Base-by-base conservation (phyloP, 768 basidiomycete species). In the Heimioporus sp. region DNA sequence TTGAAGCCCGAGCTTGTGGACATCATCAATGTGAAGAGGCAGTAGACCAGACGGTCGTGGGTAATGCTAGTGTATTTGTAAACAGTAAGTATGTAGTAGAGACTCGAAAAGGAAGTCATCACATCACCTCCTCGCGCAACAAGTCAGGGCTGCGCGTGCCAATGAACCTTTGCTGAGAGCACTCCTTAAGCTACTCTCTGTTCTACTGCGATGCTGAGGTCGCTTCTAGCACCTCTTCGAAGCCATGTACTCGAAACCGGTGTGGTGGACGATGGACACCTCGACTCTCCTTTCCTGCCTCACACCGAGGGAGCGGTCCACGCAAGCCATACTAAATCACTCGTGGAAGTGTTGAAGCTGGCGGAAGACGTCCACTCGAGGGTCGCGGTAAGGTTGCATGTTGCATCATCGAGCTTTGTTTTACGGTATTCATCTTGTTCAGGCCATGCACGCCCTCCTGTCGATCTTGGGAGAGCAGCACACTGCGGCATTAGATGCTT, bases 1-100 rank as follows among this genome's bases (percentile, higher is more conserved):
- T 81, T 99, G 72, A 99, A 98, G 76, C 94, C 95, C 37, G 95
- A 98, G 72, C 97, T 98, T 63, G 83, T 89, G 43, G 77, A 95
- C 54, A 96, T 97, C 66, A 83, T 95, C 79, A 95, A 94, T 63
- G 77, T 79, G 35, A 85, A 70, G 59, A 73, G 64, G 58, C 17
- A 57, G 32, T 68, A 53, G 53, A 31, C 13, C 49, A 46, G 34
- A 43, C 24, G 11, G 36, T 38, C 21, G 21, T 24, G 5, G 2
- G 24, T 28, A 28, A 7, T 5, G 7, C 5, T 28, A 1, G 24
- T 35, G 35, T 35, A 35, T 13, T 35, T 35, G 35, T 35, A 35
- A 48, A 32, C 17, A 6, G 17, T 48, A 52, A 43, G 45, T n/a
- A n/a, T n/a, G n/a, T 24, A 28, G 24, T 28, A 28, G 24, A 28